phyloP scores from a whole-genome alignment of 139 green algal species.

The Pseudopediastrum boryanum region DNA sequence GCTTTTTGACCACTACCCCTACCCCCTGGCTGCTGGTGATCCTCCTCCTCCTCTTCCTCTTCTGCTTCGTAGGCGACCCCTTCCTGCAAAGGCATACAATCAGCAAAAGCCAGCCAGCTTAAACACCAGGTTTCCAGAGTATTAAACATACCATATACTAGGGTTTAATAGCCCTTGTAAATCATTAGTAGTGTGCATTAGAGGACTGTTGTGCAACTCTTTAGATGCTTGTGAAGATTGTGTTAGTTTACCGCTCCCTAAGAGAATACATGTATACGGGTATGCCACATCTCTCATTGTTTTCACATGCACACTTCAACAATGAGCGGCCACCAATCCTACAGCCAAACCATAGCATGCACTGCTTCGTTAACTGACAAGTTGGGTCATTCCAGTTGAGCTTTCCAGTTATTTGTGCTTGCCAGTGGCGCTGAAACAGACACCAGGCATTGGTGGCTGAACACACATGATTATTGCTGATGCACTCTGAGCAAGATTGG shows the following conservation, averaged over 20 bases:
- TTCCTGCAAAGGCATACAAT: not conserved
- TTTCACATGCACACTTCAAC: too few relatives aligned
- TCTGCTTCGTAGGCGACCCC: slow-evolving; percentile 5
- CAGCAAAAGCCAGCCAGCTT: not conserved
- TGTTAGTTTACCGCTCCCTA: not conserved
- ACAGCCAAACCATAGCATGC: too few relatives aligned
- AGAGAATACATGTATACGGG: too few relatives aligned
- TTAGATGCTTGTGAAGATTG: not conserved
- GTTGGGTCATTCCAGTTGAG: too few relatives aligned
- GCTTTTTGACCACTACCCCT: not conserved
- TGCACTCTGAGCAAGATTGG: too few relatives aligned
- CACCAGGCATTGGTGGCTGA: too few relatives aligned
- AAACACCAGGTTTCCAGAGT: not conserved
- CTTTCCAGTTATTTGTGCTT: too few relatives aligned
- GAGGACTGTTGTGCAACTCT: not conserved
- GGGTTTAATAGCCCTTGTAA: not conserved
- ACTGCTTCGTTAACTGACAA: too few relatives aligned
- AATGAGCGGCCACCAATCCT: too few relatives aligned
- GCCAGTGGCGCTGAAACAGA: too few relatives aligned
- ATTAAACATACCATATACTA: not conserved
- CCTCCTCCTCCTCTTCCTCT: not conserved
- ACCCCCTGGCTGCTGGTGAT: not conserved
- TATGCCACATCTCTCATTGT: too few relatives aligned
- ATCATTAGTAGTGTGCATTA: not conserved
- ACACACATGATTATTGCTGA: too few relatives aligned